Evolutionary conservation across 2,329 filamentous ascomycete genomes (phyloP).

Genomic region (Colletotrichum magnum): DNA sequence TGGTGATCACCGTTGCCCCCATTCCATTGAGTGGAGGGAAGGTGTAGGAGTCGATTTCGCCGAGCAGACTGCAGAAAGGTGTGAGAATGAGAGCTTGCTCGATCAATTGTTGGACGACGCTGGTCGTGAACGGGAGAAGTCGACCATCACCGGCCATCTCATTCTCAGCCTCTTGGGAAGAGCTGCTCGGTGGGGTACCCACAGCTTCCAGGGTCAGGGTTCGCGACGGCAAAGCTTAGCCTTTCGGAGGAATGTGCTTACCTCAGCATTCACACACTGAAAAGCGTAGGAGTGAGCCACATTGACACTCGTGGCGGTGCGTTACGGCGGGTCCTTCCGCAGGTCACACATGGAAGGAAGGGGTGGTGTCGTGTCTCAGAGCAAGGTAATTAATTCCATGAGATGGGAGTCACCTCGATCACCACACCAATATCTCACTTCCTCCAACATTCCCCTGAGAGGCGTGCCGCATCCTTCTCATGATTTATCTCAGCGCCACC

Average conservation of each 20-base stretch:
- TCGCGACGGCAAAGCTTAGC: conserved; percentile 33
- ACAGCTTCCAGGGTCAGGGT: conserved; percentile 16
- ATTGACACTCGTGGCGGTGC: conserved; percentile 4
- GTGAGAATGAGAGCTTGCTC: not conserved
- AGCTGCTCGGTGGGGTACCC: not conserved
- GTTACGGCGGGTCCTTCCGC: not conserved
- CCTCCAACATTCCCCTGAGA: too few relatives aligned
- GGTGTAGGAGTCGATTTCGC: conserved; percentile 4
- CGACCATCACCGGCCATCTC: not conserved
- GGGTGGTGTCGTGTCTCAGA: too few relatives aligned
- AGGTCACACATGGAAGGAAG: not conserved
- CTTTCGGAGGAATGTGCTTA: conserved; percentile 1
- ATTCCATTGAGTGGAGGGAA: not conserved
- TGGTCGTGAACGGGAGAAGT: not conserved
- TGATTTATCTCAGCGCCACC: too few relatives aligned
- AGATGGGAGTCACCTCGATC: too few relatives aligned
- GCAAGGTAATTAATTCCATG: too few relatives aligned
- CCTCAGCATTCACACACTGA: not conserved
- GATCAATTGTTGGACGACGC: not conserved
- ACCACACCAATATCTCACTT: too few relatives aligned
- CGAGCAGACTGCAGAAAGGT: not conserved
- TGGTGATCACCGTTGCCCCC: conserved; percentile 9
- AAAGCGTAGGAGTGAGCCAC: not conserved
- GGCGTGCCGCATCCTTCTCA: too few relatives aligned
- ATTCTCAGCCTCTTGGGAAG: too few relatives aligned